Conservation (phyloP, 164 flowering plant species). For the Houttuynia cordata region DNA sequence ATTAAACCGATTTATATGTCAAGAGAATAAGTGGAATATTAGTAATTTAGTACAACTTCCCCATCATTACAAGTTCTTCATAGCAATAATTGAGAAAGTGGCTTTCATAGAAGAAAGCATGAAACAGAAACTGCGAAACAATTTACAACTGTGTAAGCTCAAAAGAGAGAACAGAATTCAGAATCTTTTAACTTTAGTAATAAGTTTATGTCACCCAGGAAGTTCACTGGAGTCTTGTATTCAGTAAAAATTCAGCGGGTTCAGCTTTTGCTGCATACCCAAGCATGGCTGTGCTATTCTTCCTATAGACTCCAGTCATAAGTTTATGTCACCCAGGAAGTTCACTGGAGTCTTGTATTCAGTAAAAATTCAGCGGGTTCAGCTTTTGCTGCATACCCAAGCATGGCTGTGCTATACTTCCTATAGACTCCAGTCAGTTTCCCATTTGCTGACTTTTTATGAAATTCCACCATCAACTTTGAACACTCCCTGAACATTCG, state of each 20-base stretch:
- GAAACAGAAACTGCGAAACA: no score
- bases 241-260: conserved; percentile 60
- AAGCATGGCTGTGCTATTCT: conserved; percentile 60
- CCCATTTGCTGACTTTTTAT: conserved; percentile 65
- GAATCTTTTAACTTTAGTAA: conserved; percentile 83
- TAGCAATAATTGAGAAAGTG: no score
- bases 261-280: conserved; percentile 61
- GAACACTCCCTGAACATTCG: conserved; percentile 55
- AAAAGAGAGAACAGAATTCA: no score
- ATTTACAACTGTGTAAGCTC: no score
- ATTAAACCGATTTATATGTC: no score
- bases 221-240: conserved; percentile 14
- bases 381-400: conserved; percentile 57
- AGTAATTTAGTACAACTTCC: no score
- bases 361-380: conserved; percentile 64
- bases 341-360: conserved; percentile 17
- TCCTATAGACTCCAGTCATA: conserved; percentile 70
- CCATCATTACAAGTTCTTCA: no score
- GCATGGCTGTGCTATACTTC: conserved; percentile 66
- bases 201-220: no score
- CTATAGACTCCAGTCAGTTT: conserved; percentile 70
- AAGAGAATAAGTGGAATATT: no score
- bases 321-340: no score
- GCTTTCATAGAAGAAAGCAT: no score
- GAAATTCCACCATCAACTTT: conserved; percentile 57